Evolutionary conservation across 257 asterid species (phyloP), one percentile per base, ranked within the genome.

Genomic region (Buddleja alternifolia): DNA sequence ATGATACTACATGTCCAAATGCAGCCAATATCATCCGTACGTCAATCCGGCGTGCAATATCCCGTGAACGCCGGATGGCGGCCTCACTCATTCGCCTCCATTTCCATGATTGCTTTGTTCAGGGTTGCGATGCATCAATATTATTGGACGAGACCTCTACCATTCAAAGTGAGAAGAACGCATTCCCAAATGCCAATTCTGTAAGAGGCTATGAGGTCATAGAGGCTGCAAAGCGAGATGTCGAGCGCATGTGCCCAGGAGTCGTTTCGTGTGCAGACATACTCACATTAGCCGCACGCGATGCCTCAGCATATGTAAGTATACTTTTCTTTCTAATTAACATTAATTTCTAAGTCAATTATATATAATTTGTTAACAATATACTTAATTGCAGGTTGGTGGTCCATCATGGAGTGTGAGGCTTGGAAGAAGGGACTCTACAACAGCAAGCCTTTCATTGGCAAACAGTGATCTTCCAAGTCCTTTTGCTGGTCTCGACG

Each of bases 51-150:
- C 61, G n/a, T 7, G 89, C 89, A 6, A 55, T 84, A 0, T 52
- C 86, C 0, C 8, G 25, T 1, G 88, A 80, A 69, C 56, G 73
- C 4, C 76, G 86, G 8, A 83, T 83, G 86, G 86, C 84, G 2
- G 86, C 83, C 1, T 84, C 86, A 4, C 60, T 81, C 60, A 66
- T 81, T 4, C 86, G 86, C 10, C 84, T 84, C 32, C 86, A 70
- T 19, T 84, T 83, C 62, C 86, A 84, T 44, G 89, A 84, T 9
- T 81, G 89, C 81, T 81, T 81, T 21, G 86, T 78, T 0, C 84
- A 73, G 73, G 86, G 85, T 14, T 75, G 82, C 23, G 78, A 73
- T 32, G 89, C 83, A 0, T 84, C 89, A 8, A 67, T 81, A 56
- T 37, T 84, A 3, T 77, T 84, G 0, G 85, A 84, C 63, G 74